These are phyloP conservation scores for Coniochaeta hoffmannii DNA, from an alignment of 2,329 filamentous ascomycete species.

Conservation along the genomic window DNA sequence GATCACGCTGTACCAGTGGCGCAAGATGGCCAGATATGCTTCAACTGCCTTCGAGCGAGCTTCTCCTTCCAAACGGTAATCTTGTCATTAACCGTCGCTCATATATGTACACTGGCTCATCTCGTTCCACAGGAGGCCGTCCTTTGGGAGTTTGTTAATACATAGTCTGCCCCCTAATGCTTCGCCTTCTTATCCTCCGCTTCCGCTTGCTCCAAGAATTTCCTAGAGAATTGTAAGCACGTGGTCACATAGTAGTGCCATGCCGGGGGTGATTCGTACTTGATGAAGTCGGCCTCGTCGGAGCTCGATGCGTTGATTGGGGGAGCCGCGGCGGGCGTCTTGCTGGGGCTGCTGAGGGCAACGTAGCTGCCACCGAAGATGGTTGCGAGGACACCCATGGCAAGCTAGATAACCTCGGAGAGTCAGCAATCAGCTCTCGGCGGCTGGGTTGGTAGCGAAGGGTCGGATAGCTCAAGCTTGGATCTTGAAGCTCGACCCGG, in stretches of 20 bases:
- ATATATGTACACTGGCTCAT: constrained; percentile 19
- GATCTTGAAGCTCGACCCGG: background rate
- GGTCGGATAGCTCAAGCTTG: background rate
- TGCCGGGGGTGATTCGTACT: constrained; percentile 34
- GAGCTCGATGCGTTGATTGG: constrained; percentile 56
- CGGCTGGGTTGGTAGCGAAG: constrained; percentile 3
- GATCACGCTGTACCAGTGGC: background rate
- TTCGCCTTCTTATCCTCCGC: constrained; percentile 34
- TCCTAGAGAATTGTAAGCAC: constrained; percentile 24
- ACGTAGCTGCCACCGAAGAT: constrained; percentile 43
- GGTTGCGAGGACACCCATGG: constrained; percentile 46
- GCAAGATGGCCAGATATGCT: background rate
- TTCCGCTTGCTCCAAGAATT: constrained; percentile 38
- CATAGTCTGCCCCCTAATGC: constrained; percentile 25
- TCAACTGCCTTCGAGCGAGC: background rate
- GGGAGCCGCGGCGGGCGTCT: constrained; percentile 35
- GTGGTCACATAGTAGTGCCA: background rate
- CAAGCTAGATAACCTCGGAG: constrained; percentile 33
- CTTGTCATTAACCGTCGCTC: constrained; percentile 14
- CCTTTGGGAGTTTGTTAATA: constrained; percentile 2
- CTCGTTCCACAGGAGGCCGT: constrained; percentile 3
- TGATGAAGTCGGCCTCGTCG: constrained; percentile 59
- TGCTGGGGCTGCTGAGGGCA: constrained; percentile 36
- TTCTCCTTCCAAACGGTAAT: background rate
- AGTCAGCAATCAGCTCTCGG: constrained; percentile 10